phyloP scores from a whole-genome alignment of 2,329 filamentous ascomycete genomes.

The Phaeosphaeriaceae sp. region DNA sequence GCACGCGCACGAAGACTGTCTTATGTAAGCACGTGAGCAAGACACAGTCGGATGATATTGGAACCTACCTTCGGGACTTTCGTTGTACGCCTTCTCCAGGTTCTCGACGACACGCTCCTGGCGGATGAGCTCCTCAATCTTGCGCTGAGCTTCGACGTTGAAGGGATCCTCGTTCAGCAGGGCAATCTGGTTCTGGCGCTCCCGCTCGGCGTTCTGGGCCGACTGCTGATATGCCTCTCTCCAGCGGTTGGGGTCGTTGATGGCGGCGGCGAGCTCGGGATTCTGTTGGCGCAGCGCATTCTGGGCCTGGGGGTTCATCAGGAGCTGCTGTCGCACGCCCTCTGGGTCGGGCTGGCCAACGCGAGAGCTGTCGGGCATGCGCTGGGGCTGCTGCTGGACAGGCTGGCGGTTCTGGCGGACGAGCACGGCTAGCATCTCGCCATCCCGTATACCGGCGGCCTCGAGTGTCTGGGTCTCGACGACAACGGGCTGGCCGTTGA shows the following conservation, averaged over 20 bases:
- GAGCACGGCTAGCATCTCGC: constrained; percentile 91
- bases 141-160: constrained; percentile 86
- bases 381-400: constrained; percentile 13
- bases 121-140: constrained; percentile 96
- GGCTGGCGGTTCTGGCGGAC: constrained; percentile 56
- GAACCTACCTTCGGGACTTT: constrained; percentile 88
- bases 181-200: constrained; percentile 83
- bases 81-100: constrained; percentile 92
- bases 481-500: constrained; percentile 82
- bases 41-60: neutral
- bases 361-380: constrained; percentile 27
- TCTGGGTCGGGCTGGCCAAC: constrained; percentile 67
- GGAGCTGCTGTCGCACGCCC: constrained; percentile 79
- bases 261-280: constrained; percentile 76
- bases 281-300: constrained; percentile 74
- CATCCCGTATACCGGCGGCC: constrained; percentile 80
- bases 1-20: constrained; percentile 88
- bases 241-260: constrained; percentile 80
- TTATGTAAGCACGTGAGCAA: constrained; percentile 18
- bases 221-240: constrained; percentile 74
- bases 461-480: constrained; percentile 83
- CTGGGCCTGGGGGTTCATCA: constrained; percentile 78
- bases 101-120: constrained; percentile 96
- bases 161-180: constrained; percentile 93
- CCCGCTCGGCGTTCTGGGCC: constrained; percentile 74